Evolutionary conservation across 2,329 filamentous ascomycete species (phyloP).

Genomic region (Cladobotryum protrusum): DNA sequence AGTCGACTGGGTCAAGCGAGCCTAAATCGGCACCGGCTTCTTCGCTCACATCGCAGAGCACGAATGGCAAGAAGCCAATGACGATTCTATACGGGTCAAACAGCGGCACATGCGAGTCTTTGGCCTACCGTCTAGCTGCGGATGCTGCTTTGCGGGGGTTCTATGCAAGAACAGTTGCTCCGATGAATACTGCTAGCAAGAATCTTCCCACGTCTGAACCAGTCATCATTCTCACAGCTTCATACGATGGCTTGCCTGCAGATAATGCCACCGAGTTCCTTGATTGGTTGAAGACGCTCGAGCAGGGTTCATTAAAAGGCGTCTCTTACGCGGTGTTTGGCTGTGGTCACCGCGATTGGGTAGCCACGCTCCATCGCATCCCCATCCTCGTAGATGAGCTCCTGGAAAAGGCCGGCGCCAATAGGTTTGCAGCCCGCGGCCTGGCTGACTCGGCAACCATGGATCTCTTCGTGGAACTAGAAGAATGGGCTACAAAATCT

Average conservation of each 20-base stretch:
- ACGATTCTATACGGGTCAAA: slow-evolving; percentile 65
- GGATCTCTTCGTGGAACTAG: slow-evolving; percentile 57
- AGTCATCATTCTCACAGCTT: slow-evolving; percentile 57
- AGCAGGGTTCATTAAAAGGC: slow-evolving; percentile 43
- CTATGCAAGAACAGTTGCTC: slow-evolving; percentile 40
- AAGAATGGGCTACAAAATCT: slow-evolving; percentile 53
- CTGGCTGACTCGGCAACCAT: slow-evolving; percentile 50
- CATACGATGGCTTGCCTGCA: slow-evolving; percentile 64
- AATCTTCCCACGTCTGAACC: slow-evolving; percentile 51
- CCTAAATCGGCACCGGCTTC: neutral
- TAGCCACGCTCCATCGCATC: slow-evolving; percentile 54
- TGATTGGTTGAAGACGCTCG: slow-evolving; percentile 51
- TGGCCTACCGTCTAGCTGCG: slow-evolving; percentile 54
- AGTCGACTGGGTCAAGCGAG: slow-evolving; percentile 1
- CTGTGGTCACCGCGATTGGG: slow-evolving; percentile 53
- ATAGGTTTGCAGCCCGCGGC: slow-evolving; percentile 35
- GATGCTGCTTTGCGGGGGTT: slow-evolving; percentile 52
- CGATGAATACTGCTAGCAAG: slow-evolving; percentile 52
- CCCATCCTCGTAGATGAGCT: slow-evolving; percentile 51
- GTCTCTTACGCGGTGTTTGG: slow-evolving; percentile 61
- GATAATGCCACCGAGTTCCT: slow-evolving; percentile 64
- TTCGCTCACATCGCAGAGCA: neutral
- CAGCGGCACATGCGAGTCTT: slow-evolving; percentile 60
- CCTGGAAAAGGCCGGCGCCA: slow-evolving; percentile 27
- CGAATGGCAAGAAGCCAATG: slow-evolving; percentile 31